Conservation (phyloP, 1,284 basidiomycete genomes). For the Irpex lacteus region DNA sequence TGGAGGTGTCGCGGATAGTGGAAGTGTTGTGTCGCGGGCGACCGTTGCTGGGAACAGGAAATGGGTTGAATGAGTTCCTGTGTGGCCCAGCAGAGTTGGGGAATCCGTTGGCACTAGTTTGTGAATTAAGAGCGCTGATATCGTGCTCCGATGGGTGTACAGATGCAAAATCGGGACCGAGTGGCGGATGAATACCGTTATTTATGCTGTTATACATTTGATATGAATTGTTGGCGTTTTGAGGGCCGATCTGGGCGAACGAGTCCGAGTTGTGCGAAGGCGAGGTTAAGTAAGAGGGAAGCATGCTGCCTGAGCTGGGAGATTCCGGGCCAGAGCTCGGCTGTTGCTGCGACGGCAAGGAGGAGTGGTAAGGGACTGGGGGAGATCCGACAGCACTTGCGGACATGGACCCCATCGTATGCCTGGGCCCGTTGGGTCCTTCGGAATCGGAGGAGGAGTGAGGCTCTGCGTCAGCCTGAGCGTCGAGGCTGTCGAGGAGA, state of each 20-base stretch:
- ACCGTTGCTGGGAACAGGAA: constrained; percentile 21
- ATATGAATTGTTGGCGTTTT: constrained; percentile 24
- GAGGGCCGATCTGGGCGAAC: constrained; percentile 22
- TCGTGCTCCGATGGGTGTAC: constrained; percentile 33
- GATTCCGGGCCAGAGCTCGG: constrained; percentile 47
- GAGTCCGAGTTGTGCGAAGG: constrained; percentile 34
- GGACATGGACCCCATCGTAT: constrained; percentile 42
- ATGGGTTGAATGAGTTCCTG: constrained; percentile 36
- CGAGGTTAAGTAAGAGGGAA: constrained; percentile 32
- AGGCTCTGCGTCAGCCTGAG: constrained; percentile 75
- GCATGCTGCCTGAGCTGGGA: constrained; percentile 34
- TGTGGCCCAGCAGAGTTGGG: constrained; percentile 24
- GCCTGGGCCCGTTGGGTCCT: constrained; percentile 40
- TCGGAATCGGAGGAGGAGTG: constrained; percentile 52
- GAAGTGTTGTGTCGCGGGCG: constrained; percentile 30
- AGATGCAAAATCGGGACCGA: constrained; percentile 35
- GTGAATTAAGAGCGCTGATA: constrained; percentile 32
- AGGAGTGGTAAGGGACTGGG: constrained; percentile 49
- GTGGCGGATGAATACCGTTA: constrained; percentile 28
- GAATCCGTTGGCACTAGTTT: constrained; percentile 41
- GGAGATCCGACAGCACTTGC: constrained; percentile 53
- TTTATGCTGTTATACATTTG: constrained; percentile 48
- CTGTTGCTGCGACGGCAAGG: constrained; percentile 43
- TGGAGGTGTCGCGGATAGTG: constrained; percentile 33
- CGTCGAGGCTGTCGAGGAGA: constrained; percentile 74